These are phyloP conservation scores for Kwoniella shandongensis DNA, from an alignment of 768 basidiomycete genomes.

Conservation along the genomic window DNA sequence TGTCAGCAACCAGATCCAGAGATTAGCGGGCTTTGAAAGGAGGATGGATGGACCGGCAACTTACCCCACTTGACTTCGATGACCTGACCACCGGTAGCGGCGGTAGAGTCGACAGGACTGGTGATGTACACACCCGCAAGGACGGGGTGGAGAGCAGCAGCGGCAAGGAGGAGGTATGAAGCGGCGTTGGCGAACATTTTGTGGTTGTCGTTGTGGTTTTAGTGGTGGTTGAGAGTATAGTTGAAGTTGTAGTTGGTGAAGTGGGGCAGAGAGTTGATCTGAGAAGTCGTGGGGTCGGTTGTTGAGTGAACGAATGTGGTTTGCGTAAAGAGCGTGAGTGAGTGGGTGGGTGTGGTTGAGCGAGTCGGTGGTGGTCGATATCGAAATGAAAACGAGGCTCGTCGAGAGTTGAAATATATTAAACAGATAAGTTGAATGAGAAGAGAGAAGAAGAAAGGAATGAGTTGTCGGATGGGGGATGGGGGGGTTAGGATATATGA, in stretches of 20 bases:
- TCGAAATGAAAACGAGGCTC: constrained; percentile 10
- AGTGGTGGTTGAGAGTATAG: neutral
- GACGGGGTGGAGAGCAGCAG: constrained; percentile 32
- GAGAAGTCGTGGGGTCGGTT: neutral
- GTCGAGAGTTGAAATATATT: constrained; percentile 3
- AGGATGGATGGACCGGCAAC: constrained; percentile 9
- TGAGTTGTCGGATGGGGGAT: neutral
- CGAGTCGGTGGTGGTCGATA: constrained; percentile 4
- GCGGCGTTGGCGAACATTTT: constrained; percentile 38
- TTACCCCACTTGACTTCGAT: constrained; percentile 50
- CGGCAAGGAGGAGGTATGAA: constrained; percentile 30
- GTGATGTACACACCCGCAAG: constrained; percentile 52
- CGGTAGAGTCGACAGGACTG: constrained; percentile 37
- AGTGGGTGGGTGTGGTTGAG: neutral
- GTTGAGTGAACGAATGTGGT: neutral
- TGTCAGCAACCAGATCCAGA: too few species aligned
- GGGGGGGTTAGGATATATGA: neutral
- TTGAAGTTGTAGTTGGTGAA: constrained; percentile 2
- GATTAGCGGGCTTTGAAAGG: constrained; percentile 4
- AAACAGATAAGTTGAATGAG: neutral
- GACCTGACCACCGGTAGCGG: constrained; percentile 40
- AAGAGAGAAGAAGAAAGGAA: neutral
- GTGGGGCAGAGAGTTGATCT: neutral
- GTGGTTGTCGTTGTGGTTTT: constrained; percentile 3
- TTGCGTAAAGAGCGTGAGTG: neutral